Evolutionary conservation across 1,284 basidiomycete species (phyloP).

Genomic region (Boletellus deceptivus): DNA sequence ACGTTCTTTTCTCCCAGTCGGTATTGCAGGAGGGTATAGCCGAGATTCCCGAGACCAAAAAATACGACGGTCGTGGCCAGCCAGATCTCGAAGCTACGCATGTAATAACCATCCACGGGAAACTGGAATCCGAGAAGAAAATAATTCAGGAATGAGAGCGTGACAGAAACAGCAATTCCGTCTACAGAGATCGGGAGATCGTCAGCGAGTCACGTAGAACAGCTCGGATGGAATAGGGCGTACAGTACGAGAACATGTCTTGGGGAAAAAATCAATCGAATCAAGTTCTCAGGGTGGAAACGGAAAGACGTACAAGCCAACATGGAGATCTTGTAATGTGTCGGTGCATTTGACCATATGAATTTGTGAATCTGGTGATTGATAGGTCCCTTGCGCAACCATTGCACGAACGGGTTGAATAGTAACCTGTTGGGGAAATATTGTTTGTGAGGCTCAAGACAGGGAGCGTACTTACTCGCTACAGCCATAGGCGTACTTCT

Average conservation of each 20-base stretch:
- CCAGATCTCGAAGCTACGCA: constrained; percentile 75
- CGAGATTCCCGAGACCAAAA: constrained; percentile 68
- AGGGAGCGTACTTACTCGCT: constrained; percentile 9
- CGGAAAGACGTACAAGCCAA: constrained; percentile 61
- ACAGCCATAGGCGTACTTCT: constrained; percentile 79
- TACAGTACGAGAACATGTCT: constrained; percentile 87
- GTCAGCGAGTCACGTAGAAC: not conserved
- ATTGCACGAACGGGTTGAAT: constrained; percentile 72
- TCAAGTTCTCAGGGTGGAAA: not conserved
- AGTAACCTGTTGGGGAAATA: constrained; percentile 59
- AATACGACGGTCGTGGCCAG: constrained; percentile 77
- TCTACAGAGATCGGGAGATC: constrained; percentile 40
- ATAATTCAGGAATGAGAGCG: constrained; percentile 70
- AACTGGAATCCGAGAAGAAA: constrained; percentile 67
- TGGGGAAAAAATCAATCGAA: constrained; percentile 14
- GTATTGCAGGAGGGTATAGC: constrained; percentile 72
- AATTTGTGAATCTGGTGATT: constrained; percentile 76
- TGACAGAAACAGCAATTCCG: constrained; percentile 68
- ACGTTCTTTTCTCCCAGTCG: constrained; percentile 65
- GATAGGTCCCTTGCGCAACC: constrained; percentile 75
- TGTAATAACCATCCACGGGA: constrained; percentile 66
- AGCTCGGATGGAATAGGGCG: constrained; percentile 15
- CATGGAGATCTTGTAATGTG: constrained; percentile 83
- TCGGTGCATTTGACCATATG: constrained; percentile 71
- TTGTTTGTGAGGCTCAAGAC: not conserved